Percentiles rank a stretch among this genome's conserved stretches.
Conservation (phyloP, 2,329 filamentous ascomycete species). For the Alternaria ventricosa region DNA sequence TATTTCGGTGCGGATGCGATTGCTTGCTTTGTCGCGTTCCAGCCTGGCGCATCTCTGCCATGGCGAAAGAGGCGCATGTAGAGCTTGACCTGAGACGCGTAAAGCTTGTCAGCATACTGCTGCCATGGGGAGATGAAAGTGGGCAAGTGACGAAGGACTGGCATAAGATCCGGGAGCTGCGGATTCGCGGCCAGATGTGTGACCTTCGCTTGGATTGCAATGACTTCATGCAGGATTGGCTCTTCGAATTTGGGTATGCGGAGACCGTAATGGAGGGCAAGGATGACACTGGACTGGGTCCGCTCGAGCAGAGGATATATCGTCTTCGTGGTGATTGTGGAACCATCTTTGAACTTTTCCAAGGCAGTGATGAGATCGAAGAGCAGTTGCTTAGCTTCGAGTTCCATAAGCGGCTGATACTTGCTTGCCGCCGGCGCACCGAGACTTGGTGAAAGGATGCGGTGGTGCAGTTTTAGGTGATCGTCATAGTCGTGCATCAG, state of each 20-base stretch:
- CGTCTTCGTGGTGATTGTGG: constrained; percentile 7
- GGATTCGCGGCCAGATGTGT: constrained; percentile 16
- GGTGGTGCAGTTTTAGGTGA: constrained; percentile 15
- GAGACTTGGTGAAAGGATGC: constrained; percentile 14
- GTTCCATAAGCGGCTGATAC: constrained; percentile 14
- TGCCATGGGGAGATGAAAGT: constrained; percentile 11
- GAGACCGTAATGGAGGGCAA: constrained; percentile 16
- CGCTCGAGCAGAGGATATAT: constrained; percentile 13
- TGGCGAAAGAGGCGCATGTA: constrained; percentile 12
- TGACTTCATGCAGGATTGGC: constrained; percentile 11
- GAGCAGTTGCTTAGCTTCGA: constrained; percentile 14
- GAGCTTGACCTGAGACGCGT: constrained; percentile 10
- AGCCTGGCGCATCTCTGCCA: constrained; percentile 6
- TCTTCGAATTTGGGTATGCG: constrained; percentile 9
- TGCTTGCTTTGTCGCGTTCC: constrained; percentile 17
- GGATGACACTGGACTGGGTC: constrained; percentile 16
- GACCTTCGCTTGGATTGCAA: constrained; percentile 8
- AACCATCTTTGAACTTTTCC: constrained; percentile 2
- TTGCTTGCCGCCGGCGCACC: constrained; percentile 9
- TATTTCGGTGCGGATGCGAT: constrained; percentile 7
- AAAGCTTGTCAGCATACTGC: constrained; percentile 12
- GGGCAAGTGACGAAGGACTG: constrained; percentile 9
- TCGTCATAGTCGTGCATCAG: constrained; percentile 20
- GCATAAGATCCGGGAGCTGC: constrained; percentile 14
- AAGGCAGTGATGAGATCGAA: constrained; percentile 7